Percentiles rank a stretch among this genome's conserved stretches.
Evolutionary conservation across 148 eudicot species (phyloP).

Genomic region (Suaeda aralocaspica): DNA sequence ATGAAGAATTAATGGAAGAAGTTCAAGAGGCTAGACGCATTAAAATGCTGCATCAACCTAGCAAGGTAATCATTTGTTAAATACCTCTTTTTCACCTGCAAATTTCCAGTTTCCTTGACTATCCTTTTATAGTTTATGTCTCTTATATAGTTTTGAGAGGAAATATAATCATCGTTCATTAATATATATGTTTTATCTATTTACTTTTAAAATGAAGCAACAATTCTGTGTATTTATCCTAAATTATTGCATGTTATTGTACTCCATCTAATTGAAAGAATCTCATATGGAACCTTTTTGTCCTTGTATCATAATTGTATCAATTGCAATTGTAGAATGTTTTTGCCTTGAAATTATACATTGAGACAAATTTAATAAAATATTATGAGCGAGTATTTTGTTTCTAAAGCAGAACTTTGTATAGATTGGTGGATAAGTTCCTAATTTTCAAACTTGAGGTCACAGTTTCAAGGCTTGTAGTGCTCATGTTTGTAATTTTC

Average conservation of each 20-base stretch:
- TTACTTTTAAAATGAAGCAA: neutral
- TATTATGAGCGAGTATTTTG: no score
- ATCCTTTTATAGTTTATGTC: neutral
- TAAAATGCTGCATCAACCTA: slow-evolving; percentile 98
- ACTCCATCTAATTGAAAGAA: neutral
- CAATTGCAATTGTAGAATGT: no score
- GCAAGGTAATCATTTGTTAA: slow-evolving; percentile 52
- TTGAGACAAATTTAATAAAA: no score
- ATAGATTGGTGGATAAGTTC: no score
- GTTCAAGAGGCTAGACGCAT: slow-evolving; percentile 99
- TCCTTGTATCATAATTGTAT: no score
- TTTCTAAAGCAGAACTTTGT: no score
- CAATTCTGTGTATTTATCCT: neutral
- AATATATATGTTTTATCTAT: neutral
- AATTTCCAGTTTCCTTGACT: neutral
- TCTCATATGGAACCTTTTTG: no score
- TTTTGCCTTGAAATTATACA: no score
- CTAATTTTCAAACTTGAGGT: no score
- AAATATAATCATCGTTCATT: neutral
- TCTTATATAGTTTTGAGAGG: neutral
- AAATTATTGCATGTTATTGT: neutral
- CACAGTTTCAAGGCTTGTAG: no score
- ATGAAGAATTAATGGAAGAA: slow-evolving; percentile 89
- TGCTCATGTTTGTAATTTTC: no score
- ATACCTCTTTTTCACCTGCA: neutral